Percentiles rank a stretch among this genome's conserved stretches.
These are phyloP conservation scores for Hypoxylon sp. DNA, from an alignment of 2,329 filamentous ascomycete genomes.

Conservation along the genomic window DNA sequence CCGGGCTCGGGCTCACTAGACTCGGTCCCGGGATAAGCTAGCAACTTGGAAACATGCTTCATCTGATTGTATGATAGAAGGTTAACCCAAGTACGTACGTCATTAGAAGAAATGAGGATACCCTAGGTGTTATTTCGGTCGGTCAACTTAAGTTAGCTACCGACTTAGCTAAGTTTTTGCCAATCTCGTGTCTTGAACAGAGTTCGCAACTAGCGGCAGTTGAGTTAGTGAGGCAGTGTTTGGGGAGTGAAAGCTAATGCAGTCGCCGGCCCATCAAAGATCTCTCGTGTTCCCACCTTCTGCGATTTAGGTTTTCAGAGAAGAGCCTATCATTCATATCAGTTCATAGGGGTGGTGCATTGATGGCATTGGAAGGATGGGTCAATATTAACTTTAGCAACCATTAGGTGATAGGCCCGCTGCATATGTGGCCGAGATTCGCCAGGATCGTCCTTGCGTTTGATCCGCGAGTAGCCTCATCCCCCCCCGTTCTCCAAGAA, in stretches of 20 bases:
- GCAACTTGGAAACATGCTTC: constrained; percentile 19
- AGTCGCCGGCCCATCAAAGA: constrained; percentile 25
- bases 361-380: constrained; percentile 7
- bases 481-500: constrained; percentile 8
- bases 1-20: constrained; percentile 59
- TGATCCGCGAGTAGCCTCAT: constrained; percentile 39
- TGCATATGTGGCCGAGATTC: constrained; percentile 26
- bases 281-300: constrained; percentile 12
- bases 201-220: constrained; percentile 22
- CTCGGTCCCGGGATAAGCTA: constrained; percentile 55
- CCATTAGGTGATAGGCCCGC: constrained; percentile 14
- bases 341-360: constrained; percentile 6
- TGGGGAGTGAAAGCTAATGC: constrained; percentile 18
- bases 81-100: constrained; percentile 36
- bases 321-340: constrained; percentile 35
- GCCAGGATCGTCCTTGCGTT: constrained; percentile 35
- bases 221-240: neutral
- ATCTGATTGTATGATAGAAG: constrained; percentile 40
- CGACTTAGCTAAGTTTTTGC: constrained; percentile 30
- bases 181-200: constrained; percentile 26
- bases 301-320: constrained; percentile 27
- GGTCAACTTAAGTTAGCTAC: neutral
- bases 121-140: constrained; percentile 30
- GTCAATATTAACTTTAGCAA: constrained; percentile 35
- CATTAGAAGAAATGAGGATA: constrained; percentile 34